phyloP scores from a whole-genome alignment of 495 filamentous ascomycete species.

The Hypoxylon fuscum region DNA sequence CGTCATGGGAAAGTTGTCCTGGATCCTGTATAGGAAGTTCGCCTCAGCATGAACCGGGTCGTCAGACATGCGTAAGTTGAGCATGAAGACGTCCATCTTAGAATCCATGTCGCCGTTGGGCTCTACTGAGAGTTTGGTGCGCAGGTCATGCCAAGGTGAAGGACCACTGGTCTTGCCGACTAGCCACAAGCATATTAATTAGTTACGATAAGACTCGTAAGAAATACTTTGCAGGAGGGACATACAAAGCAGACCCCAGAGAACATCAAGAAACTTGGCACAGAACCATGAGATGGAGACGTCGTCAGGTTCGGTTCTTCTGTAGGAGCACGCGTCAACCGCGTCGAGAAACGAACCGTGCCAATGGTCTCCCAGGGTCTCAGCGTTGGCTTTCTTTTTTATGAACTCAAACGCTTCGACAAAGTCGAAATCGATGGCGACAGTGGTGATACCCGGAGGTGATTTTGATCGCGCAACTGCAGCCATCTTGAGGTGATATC shows the following conservation, averaged over 20 bases:
- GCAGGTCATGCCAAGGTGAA: conserved; percentile 11
- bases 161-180: neutral
- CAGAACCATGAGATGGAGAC: neutral
- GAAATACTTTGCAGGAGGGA: neutral
- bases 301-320: neutral
- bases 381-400: neutral
- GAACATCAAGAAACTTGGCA: neutral
- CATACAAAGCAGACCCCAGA: conserved; percentile 6
- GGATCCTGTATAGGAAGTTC: too few relatives aligned
- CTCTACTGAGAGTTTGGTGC: neutral
- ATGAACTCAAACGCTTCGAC: conserved; percentile 1
- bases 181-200: neutral
- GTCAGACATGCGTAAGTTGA: too few relatives aligned
- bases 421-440: neutral
- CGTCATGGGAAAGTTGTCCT: too few relatives aligned
- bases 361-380: neutral
- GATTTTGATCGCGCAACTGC: too few relatives aligned
- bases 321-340: neutral
- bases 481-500: too few relatives aligned
- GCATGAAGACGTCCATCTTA: too few relatives aligned
- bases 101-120: too few relatives aligned
- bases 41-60: too few relatives aligned
- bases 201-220: neutral
- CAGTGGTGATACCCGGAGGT: neutral
- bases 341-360: neutral